Conservation (phyloP, 805 yeast species). For the Hanseniaspora occidentalis region DNA sequence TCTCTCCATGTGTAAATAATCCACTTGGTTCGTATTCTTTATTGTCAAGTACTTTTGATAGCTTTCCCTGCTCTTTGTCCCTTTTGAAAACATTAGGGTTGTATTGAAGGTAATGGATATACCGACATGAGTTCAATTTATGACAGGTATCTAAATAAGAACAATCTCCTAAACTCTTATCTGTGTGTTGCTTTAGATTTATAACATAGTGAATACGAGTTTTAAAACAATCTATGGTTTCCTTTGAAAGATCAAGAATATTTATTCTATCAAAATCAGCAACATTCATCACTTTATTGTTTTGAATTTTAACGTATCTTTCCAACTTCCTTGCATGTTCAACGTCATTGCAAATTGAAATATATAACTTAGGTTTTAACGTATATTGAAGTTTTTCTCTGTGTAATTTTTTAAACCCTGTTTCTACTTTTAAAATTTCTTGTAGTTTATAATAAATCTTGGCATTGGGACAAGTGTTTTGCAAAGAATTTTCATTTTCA, state of each 20-base stretch:
- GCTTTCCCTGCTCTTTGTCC: conserved; percentile 10
- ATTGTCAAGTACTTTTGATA: conserved; percentile 16
- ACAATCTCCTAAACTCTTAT: conserved; percentile 69
- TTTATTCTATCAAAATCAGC: conserved; percentile 1
- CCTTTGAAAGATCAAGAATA: conserved; percentile 18
- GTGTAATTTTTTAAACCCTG: conserved; percentile 16
- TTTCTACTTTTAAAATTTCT: conserved; percentile 10
- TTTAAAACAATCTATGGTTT: conserved; percentile 20
- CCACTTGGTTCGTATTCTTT: conserved; percentile 3
- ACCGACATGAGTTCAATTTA: conserved; percentile 67
- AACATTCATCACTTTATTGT: background rate
- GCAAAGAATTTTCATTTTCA: background rate
- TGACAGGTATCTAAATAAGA: conserved; percentile 92
- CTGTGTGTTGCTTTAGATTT: conserved; percentile 49
- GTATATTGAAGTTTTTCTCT: conserved; percentile 15
- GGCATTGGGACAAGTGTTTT: background rate
- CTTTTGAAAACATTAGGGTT: conserved; percentile 21
- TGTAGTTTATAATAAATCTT: conserved; percentile 8
- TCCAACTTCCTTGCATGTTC: conserved; percentile 19
- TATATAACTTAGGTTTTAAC: conserved; percentile 9
- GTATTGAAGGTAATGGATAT: conserved; percentile 56
- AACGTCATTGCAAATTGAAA: conserved; percentile 13
- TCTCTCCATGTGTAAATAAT: conserved; percentile 3
- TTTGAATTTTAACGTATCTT: conserved; percentile 14
- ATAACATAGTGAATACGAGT: conserved; percentile 42